phyloP scores from a whole-genome alignment of 164 flowering plant genomes.

The Paratinospora sagittata region DNA sequence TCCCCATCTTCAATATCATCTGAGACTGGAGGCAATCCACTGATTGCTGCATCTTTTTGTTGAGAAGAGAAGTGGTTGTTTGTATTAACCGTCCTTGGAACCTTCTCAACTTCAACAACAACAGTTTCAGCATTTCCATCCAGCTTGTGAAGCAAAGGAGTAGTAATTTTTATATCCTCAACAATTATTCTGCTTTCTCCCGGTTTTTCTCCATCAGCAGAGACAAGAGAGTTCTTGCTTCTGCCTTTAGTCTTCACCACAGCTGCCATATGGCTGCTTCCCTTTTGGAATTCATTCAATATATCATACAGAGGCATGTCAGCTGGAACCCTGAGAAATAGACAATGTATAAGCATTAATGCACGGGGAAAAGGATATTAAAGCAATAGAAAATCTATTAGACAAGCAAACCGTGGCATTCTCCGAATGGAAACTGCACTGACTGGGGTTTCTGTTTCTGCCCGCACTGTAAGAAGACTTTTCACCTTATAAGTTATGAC shows the following conservation, averaged over 20 bases:
- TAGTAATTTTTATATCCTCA: slow-evolving; percentile 37
- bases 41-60: slow-evolving; percentile 29
- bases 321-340: slow-evolving; percentile 74
- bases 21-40: slow-evolving; percentile 25
- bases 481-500: slow-evolving; percentile 79
- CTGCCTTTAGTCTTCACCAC: slow-evolving; percentile 72
- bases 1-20: slow-evolving; percentile 88
- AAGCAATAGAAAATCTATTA: neutral
- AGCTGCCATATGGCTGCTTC: slow-evolving; percentile 99
- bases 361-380: neutral
- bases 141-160: slow-evolving; percentile 48
- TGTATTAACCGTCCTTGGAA: slow-evolving; percentile 16
- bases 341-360: slow-evolving; percentile 6
- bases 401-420: slow-evolving; percentile 68
- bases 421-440: slow-evolving; percentile 96
- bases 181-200: slow-evolving; percentile 24
- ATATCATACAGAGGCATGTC: slow-evolving; percentile 98
- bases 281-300: slow-evolving; percentile 92
- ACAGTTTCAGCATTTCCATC: slow-evolving; percentile 34
- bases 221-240: slow-evolving; percentile 26
- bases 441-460: slow-evolving; percentile 98
- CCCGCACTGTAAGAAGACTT: slow-evolving; percentile 90
- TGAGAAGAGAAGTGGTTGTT: slow-evolving; percentile 19
- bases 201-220: slow-evolving; percentile 35
- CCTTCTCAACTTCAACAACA: slow-evolving; percentile 59